Evolutionary conservation across 805 yeast genomes (phyloP), one percentile per base, ranked within the genome.

Genomic region (Candida michaelii): DNA sequence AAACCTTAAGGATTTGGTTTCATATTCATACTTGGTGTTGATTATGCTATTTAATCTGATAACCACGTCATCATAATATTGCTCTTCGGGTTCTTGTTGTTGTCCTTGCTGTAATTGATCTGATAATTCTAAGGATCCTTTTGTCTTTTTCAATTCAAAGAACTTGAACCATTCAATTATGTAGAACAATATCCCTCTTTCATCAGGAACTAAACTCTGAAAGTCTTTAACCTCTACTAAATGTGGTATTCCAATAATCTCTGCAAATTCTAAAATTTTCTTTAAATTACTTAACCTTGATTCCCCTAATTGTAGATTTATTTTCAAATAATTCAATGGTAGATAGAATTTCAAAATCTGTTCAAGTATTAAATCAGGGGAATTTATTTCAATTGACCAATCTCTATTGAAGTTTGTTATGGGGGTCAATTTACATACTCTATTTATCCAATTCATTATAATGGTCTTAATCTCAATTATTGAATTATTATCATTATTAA

Each of bases 151-250:
- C n/a, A 49, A 19, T 43, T 65, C 69, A 45, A 68, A 65, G 18
- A 46, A 48, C 42, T 76, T 78, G 59, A 71, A 80, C 80, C 83
- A 77, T 51, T 80, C 76, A 11, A 82, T 72, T 9, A 81, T 58
- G 53, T 78, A 82, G 13, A 82, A 73, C 49, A 82, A 69, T 12
- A 82, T 65, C 30, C 82, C 71, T 48, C 77, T 73, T 48, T 82
- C 88, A 48, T 82, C 87, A 0, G 84, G 84, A 17, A 63, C 66
- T 11, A 63, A 53, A 16, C 67, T 62, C 27, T 62, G 62, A 44
- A 81, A 68, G 58, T 80, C 85, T 27, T 77, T 81, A 1, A 69
- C 72, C 40, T 79, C 83, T 4, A 80, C 68, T 39, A 82, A 59
- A 36, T 63, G 68, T 1, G 80, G 77, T 21, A 82, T 76, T 1